phyloP scores from a whole-genome alignment of 768 basidiomycete species.

The Rhizopogon vesiculosus region DNA sequence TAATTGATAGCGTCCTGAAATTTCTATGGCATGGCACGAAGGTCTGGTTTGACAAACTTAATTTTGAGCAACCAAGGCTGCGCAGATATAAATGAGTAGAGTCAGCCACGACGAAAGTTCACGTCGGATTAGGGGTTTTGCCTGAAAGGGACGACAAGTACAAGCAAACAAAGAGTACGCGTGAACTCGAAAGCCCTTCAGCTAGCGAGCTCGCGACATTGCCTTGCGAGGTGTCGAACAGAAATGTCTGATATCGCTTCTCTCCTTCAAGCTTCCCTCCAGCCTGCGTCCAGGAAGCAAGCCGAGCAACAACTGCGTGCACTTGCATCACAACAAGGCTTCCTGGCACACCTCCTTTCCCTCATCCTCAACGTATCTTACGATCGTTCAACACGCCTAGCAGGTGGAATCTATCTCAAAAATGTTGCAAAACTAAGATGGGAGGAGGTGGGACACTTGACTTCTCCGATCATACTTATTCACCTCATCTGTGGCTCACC shows the following conservation, averaged over 20 bases:
- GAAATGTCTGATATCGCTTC: conserved; percentile 63
- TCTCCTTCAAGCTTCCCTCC: conserved; percentile 68
- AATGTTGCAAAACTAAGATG: conserved; percentile 85
- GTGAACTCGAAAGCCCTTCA: no score
- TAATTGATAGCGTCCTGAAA: no score
- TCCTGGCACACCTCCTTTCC: conserved; percentile 71
- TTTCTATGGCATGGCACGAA: no score
- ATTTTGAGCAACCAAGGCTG: no score
- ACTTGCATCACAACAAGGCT: conserved; percentile 70
- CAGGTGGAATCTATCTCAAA: conserved; percentile 89
- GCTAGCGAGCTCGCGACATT: background rate
- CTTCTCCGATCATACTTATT: background rate
- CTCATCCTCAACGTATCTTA: conserved; percentile 68
- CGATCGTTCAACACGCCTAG: conserved; percentile 70
- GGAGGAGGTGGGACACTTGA: conserved; percentile 62
- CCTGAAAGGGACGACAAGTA: no score
- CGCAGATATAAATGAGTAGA: no score
- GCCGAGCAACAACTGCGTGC: conserved; percentile 75
- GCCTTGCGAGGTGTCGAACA: background rate
- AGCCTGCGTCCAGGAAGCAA: conserved; percentile 65
- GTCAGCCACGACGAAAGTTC: no score
- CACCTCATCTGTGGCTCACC: conserved; percentile 4
- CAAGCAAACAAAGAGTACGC: no score
- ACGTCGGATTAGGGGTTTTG: no score
- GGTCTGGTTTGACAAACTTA: no score